phyloP scores from a whole-genome alignment of 2,329 filamentous ascomycete species.

The Pestalotiopsis sp. region DNA sequence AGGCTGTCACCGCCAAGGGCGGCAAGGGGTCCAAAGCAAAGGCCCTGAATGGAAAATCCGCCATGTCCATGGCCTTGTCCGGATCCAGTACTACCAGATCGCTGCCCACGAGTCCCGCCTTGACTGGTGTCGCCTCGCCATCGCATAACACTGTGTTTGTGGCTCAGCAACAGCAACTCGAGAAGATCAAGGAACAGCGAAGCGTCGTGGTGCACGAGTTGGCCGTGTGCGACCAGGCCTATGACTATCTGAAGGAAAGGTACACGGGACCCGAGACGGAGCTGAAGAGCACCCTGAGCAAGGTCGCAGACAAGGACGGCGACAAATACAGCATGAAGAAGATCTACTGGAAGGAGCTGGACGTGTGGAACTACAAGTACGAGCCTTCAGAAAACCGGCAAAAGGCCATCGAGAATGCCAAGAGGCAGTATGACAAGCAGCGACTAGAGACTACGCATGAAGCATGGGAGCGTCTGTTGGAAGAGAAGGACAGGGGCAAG shows the following conservation, averaged over 20 bases:
- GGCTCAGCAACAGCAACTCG: slow-evolving; percentile 53
- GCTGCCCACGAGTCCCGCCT: slow-evolving; percentile 57
- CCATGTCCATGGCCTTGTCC: slow-evolving; percentile 47
- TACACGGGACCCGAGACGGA: slow-evolving; percentile 58
- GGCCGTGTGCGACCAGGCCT: slow-evolving; percentile 55
- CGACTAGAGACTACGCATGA: slow-evolving; percentile 58
- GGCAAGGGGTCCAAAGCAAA: slow-evolving; percentile 28
- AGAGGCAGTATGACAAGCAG: slow-evolving; percentile 62
- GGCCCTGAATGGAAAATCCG: slow-evolving; percentile 35
- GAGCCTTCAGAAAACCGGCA: slow-evolving; percentile 57
- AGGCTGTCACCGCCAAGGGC: slow-evolving; percentile 28
- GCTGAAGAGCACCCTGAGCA: slow-evolving; percentile 56
- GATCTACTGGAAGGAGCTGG: slow-evolving; percentile 64
- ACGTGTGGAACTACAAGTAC: slow-evolving; percentile 66
- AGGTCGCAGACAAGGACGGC: slow-evolving; percentile 54
- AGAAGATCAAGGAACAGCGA: slow-evolving; percentile 57
- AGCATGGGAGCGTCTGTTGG: slow-evolving; percentile 65
- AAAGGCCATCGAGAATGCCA: slow-evolving; percentile 62
- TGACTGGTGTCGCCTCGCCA: slow-evolving; percentile 59
- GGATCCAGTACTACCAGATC: slow-evolving; percentile 42
- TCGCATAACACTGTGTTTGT: slow-evolving; percentile 57
- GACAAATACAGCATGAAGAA: slow-evolving; percentile 61
- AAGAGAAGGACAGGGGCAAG: slow-evolving; percentile 59
- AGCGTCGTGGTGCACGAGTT: slow-evolving; percentile 63
- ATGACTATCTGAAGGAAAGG: slow-evolving; percentile 50